A percentile compares a stretch with the other conserved stretches of the same genome.
Conservation (phyloP, 2,329 filamentous ascomycete genomes). For the Niveomyces coronatus region DNA sequence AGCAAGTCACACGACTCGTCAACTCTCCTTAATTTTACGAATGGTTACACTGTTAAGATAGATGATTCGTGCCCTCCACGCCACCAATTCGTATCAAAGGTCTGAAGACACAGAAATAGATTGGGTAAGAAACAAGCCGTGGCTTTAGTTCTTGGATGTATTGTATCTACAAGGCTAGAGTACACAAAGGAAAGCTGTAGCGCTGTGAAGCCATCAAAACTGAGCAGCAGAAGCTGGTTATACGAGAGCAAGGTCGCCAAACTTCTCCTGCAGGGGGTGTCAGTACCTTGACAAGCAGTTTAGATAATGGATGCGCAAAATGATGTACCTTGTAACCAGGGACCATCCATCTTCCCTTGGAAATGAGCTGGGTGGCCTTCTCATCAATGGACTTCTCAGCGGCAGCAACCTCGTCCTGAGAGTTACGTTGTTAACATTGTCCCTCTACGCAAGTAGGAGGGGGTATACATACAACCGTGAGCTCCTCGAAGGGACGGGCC, state of each 20-base stretch:
- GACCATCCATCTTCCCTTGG: constrained; percentile 96
- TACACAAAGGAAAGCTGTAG: constrained; percentile 46
- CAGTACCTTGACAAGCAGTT: constrained; percentile 25
- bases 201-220: constrained; percentile 16
- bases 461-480: constrained; percentile 76
- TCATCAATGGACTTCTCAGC: constrained; percentile 96
- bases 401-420: constrained; percentile 83
- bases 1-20: too few species aligned
- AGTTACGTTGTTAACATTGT: constrained; percentile 13
- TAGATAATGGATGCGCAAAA: neutral
- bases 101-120: neutral
- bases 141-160: constrained; percentile 24
- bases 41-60: too few species aligned
- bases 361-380: constrained; percentile 88
- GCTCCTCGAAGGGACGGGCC: constrained; percentile 88
- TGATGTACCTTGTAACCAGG: constrained; percentile 96
- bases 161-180: constrained; percentile 63
- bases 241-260: constrained; percentile 90
- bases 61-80: too few species aligned
- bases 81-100: neutral
- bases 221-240: constrained; percentile 46
- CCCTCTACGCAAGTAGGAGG: constrained; percentile 10
- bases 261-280: constrained; percentile 71
- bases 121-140: constrained; percentile 23
- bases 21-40: too few species aligned